A percentile compares a stretch with the other conserved stretches of the same genome.
Evolutionary conservation across 1,139 yeast genomes (phyloP).

Genomic region (Protomyces inouyei): DNA sequence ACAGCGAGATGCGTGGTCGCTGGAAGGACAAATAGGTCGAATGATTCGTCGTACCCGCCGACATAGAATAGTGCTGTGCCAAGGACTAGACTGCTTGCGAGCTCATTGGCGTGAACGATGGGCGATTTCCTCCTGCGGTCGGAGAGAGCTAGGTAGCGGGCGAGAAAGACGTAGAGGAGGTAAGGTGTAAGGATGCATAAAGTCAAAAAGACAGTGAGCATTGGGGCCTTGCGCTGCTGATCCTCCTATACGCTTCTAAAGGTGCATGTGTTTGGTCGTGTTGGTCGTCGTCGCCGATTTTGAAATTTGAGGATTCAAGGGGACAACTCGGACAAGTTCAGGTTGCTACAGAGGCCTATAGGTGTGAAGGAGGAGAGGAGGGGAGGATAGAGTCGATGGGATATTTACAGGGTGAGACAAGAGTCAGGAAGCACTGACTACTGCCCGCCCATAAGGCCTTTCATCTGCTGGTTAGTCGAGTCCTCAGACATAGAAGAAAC

Average conservation of each 20-base stretch:
- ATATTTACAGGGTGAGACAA: neutral
- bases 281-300: neutral
- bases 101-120: conserved; percentile 15
- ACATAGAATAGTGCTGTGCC: conserved; percentile 11
- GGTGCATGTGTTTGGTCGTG: neutral
- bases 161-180: neutral
- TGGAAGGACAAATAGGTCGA: neutral
- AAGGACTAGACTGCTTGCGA: neutral
- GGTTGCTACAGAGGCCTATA: too few species aligned
- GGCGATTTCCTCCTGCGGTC: conserved; percentile 16
- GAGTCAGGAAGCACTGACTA: neutral
- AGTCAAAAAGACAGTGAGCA: conserved; percentile 16
- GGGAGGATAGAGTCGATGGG: neutral
- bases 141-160: conserved; percentile 4
- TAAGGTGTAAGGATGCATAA: conserved; percentile 7
- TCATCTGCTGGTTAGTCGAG: neutral
- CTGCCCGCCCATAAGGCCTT: neutral
- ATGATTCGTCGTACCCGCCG: conserved; percentile 21
- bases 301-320: neutral
- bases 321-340: too few species aligned
- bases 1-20: neutral
- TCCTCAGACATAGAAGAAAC: neutral
- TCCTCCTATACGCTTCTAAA: neutral
- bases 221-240: neutral
- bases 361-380: neutral